Percentiles rank a stretch among this genome's conserved stretches.
phyloP scores from a whole-genome alignment of 345 rosid species.

The Luvunga scandens region DNA sequence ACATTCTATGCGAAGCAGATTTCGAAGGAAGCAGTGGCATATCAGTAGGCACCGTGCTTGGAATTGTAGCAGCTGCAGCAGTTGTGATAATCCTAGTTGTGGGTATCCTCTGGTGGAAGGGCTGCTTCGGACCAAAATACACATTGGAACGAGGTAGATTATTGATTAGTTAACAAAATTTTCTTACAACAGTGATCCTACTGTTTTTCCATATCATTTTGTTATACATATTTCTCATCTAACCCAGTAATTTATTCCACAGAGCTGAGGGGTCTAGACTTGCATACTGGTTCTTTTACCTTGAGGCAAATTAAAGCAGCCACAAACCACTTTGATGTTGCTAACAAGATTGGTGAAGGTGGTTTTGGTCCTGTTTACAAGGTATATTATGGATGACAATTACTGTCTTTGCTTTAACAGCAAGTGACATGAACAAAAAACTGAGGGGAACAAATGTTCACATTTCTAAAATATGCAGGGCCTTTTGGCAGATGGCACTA shows the following conservation, averaged over 20 bases:
- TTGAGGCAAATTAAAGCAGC: conserved; percentile 28
- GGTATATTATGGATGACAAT: neutral
- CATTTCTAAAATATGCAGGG: conserved; percentile 37
- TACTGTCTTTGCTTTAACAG: neutral
- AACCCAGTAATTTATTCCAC: neutral
- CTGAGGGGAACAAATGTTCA: too few species aligned
- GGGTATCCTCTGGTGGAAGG: conserved; percentile 50
- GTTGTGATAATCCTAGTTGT: conserved; percentile 30
- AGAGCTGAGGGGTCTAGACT: conserved; percentile 27
- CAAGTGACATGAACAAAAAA: neutral
- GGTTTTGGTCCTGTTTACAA: conserved; percentile 37
- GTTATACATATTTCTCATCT: neutral
- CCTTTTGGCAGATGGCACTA: conserved; percentile 42
- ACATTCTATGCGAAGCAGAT: neutral
- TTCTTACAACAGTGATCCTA: neutral
- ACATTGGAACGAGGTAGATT: conserved; percentile 33
- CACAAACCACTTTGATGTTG: conserved; percentile 27
- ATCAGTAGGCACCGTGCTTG: conserved; percentile 7
- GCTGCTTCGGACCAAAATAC: conserved; percentile 31
- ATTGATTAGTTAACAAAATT: neutral
- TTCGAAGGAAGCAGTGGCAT: conserved; percentile 5
- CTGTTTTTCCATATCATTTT: neutral
- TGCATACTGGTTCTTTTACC: conserved; percentile 25
- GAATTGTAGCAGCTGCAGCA: conserved; percentile 29
- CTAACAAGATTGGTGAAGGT: conserved; percentile 38